Base-by-base conservation (phyloP, 306 rosid species). In the Boehmeria nivea region DNA sequence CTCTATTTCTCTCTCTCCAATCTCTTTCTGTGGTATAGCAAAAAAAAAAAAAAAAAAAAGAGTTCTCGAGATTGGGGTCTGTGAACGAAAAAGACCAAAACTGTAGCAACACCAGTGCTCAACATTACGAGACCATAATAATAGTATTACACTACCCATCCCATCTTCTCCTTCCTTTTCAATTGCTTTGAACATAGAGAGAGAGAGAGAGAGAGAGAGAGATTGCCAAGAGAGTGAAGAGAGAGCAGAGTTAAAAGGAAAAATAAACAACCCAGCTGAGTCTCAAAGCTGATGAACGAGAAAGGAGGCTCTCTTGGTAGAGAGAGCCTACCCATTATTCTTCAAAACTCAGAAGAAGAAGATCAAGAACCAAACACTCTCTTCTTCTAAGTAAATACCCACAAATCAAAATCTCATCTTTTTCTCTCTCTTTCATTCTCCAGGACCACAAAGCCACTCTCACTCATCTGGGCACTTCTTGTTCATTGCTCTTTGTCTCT, bases 281-380 rank as follows among this genome's bases (percentile, higher is more conserved):
- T 4, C 54, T 25, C 15, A 1, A 14, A 13, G 70, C 85, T 73
- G 71, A 88, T 88, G 96, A 88, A 84, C 76, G 90, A 78, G 71
- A 80, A 87, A 67, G 94, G 86, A 78, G 95, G 97, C 97, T 89
- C 97, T 83, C 91, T 85, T 78, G 80, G 78, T 64, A 72, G 70
- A 85, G 97, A 85, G 96, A 82, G 96, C 87, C 96, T 79, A 59
- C 94, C 83, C 56, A 64, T 59, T 57, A 72, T 55, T 11, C 12
- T 48, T 50, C 27, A 45, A 43, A 21, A 8, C 14, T 6, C n/a
- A 46, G 9, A 57, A 28, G 72, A 73, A 70, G 76, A 63, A 49
- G 80, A 74, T 50, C 75, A 81, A 44, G 69, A 78, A 43, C 64
- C 28, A 19, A 45, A 27, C 36, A 16, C 12, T 7, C 23, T 17